Percentiles rank a stretch among this genome's conserved stretches.
phyloP scores from a whole-genome alignment of 139 green algal species.

The Picochlorum sp. region DNA sequence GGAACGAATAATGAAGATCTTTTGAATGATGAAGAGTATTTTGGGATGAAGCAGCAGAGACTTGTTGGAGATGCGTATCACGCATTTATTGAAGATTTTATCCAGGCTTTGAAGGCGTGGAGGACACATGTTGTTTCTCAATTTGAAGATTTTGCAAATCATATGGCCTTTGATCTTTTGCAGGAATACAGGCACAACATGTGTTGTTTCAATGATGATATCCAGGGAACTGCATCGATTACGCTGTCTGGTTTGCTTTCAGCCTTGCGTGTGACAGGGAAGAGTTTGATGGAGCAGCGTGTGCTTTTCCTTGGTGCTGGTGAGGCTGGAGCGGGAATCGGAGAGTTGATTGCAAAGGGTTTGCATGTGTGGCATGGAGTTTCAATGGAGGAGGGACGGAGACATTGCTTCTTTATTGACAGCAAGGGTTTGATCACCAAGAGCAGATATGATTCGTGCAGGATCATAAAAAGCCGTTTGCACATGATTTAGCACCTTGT shows the following conservation, averaged over 20 bases:
- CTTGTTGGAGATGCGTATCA: slow-evolving; percentile 37
- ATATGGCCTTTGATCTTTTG: slow-evolving; percentile 73
- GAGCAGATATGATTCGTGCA: slow-evolving; percentile 37
- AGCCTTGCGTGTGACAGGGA: slow-evolving; percentile 43
- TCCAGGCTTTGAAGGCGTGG: slow-evolving; percentile 43
- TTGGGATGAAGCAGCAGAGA: slow-evolving; percentile 39
- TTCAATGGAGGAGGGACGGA: slow-evolving; percentile 33
- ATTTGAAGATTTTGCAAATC: slow-evolving; percentile 86
- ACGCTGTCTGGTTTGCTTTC: slow-evolving; percentile 65
- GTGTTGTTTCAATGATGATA: slow-evolving; percentile 86
- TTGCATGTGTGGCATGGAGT: slow-evolving; percentile 36
- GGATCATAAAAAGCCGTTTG: slow-evolving; percentile 77
- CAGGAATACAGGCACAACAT: slow-evolving; percentile 37
- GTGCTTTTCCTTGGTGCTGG: slow-evolving; percentile 70
- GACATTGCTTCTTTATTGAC: slow-evolving; percentile 66
- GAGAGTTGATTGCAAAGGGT: slow-evolving; percentile 53
- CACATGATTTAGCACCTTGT: slow-evolving; percentile 51
- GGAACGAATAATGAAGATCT: slow-evolving; percentile 79
- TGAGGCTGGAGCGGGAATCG: slow-evolving; percentile 67
- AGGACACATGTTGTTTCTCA: slow-evolving; percentile 61
- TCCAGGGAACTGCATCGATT: slow-evolving; percentile 74
- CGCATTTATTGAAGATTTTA: slow-evolving; percentile 52
- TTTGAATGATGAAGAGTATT: slow-evolving; percentile 62
- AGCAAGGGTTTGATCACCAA: slow-evolving; percentile 62
- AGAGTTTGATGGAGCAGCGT: slow-evolving; percentile 38